Conservation (phyloP, 305 asterid genomes). For the Coffea humblotiana region DNA sequence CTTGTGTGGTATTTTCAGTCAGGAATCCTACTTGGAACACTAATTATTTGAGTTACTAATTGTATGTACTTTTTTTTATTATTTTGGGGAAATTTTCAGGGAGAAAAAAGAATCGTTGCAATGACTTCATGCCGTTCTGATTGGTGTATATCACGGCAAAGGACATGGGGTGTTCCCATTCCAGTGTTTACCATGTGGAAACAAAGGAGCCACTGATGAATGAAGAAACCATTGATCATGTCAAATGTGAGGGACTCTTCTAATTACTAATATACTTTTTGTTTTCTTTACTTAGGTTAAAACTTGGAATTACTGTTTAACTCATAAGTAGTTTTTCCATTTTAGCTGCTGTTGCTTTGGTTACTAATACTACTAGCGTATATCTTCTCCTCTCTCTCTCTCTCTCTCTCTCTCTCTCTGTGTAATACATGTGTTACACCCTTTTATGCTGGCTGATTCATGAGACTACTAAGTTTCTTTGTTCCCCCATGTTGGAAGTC, state of each 20-base stretch:
- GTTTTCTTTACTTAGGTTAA: background rate
- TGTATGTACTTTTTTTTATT: background rate
- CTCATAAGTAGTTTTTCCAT: background rate
- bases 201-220: conserved; percentile 89
- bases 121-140: conserved; percentile 96
- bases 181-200: conserved; percentile 90
- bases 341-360: background rate
- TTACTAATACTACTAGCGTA: background rate
- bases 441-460: background rate
- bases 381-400: background rate
- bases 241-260: conserved; percentile 64
- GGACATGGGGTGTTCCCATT: conserved; percentile 99
- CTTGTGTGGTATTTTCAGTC: background rate
- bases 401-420: background rate
- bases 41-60: background rate
- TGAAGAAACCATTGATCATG: conserved; percentile 76
- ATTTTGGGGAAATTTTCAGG: conserved; percentile 42
- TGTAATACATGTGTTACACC: background rate
- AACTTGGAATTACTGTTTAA: background rate
- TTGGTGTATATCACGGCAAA: conserved; percentile 99
- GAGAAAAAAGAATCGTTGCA: conserved; percentile 79
- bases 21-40: background rate
- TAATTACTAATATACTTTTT: background rate
- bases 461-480: background rate
- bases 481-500: background rate